Percentiles rank a stretch among this genome's conserved stretches.
Evolutionary conservation across 768 basidiomycete species (phyloP).

Genomic region (Nidula microcarpa): DNA sequence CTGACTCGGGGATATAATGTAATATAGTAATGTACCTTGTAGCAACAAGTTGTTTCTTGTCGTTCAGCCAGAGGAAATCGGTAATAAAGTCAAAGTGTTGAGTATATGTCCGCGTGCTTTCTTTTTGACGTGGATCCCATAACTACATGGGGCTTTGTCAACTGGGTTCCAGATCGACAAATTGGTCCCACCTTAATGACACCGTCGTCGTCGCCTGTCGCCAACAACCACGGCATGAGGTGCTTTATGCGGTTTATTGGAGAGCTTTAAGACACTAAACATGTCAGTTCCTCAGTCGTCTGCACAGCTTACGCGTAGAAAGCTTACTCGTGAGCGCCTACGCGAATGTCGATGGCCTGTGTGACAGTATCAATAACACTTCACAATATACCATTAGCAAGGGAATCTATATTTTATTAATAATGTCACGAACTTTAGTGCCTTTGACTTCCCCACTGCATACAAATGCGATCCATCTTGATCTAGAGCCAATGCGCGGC

Average conservation of each 20-base stretch:
- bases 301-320: neutral
- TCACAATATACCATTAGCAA: conserved; percentile 11
- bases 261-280: conserved; percentile 45
- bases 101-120: conserved; percentile 61
- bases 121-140: conserved; percentile 81
- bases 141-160: conserved; percentile 45
- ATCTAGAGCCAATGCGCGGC: conserved; percentile 67
- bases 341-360: conserved; percentile 45
- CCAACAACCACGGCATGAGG: conserved; percentile 66
- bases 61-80: conserved; percentile 83
- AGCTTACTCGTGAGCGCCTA: conserved; percentile 67
- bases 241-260: conserved; percentile 84
- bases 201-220: conserved; percentile 92
- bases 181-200: conserved; percentile 70
- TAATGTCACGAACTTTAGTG: conserved; percentile 60
- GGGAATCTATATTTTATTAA: neutral
- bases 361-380: conserved; percentile 70
- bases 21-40: conserved; percentile 52
- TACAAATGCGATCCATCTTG: conserved; percentile 69
- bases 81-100: conserved; percentile 96
- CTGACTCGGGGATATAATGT: too few species aligned
- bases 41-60: conserved; percentile 80
- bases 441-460: conserved; percentile 79
- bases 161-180: neutral
- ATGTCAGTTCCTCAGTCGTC: conserved; percentile 20